Conservation (phyloP, 2,329 filamentous ascomycete species). For the Cladobotryum mycophilum region DNA sequence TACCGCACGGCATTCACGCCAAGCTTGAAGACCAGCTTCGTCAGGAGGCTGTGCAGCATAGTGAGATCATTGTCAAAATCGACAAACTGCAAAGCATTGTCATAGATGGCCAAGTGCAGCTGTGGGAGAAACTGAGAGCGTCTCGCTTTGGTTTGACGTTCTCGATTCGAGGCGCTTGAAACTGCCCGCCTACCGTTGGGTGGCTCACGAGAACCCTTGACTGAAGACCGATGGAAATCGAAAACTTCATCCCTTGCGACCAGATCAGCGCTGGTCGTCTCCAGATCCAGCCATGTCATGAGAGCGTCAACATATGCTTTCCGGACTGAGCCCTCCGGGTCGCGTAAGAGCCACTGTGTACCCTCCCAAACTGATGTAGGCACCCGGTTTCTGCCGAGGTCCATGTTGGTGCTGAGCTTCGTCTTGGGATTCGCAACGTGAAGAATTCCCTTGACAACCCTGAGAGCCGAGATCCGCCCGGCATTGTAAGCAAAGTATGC, state of each 20-base stretch:
- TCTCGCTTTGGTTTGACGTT: conserved; percentile 44
- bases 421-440: conserved; percentile 68
- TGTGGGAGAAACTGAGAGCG: conserved; percentile 72
- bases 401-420: conserved; percentile 51
- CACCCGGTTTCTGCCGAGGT: conserved; percentile 66
- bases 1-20: conserved; percentile 76
- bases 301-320: conserved; percentile 81
- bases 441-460: conserved; percentile 75
- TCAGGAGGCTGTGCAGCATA: conserved; percentile 69
- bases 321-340: conserved; percentile 70
- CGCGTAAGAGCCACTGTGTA: conserved; percentile 87
- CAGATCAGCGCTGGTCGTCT: conserved; percentile 63
- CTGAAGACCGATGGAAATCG: conserved; percentile 37
- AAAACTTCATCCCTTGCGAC: conserved; percentile 52
- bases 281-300: conserved; percentile 76
- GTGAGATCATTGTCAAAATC: conserved; percentile 69
- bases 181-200: conserved; percentile 55
- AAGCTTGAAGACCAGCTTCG: conserved; percentile 66
- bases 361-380: conserved; percentile 87
- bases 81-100: conserved; percentile 70
- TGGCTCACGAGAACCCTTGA: conserved; percentile 36
- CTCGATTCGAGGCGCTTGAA: conserved; percentile 59
- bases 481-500: conserved; percentile 47
- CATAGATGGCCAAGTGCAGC: conserved; percentile 83
- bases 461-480: conserved; percentile 61